phyloP scores from a whole-genome alignment of 768 basidiomycete species.

The Boletus rufocinnamomeus region DNA sequence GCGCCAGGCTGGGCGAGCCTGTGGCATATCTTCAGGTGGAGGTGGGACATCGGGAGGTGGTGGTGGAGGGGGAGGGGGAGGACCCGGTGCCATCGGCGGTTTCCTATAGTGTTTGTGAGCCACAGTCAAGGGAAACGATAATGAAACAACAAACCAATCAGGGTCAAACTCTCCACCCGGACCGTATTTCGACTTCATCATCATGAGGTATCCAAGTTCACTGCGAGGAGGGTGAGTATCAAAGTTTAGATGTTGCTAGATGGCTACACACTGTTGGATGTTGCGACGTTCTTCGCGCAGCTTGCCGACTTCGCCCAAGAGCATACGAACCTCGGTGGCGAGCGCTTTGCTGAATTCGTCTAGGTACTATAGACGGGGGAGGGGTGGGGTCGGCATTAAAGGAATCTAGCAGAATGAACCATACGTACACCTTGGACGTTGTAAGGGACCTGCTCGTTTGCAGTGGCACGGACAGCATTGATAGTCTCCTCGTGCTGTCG shows the following conservation, averaged over 20 bases:
- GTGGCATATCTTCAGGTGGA: conserved; percentile 45
- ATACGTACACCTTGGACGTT: conserved; percentile 76
- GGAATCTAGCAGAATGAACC: neutral
- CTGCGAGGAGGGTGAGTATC: conserved; percentile 38
- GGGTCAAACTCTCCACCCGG: conserved; percentile 86
- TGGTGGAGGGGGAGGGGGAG: conserved; percentile 46
- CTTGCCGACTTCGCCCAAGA: conserved; percentile 81
- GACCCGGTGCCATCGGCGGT: conserved; percentile 42
- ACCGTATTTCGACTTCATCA: conserved; percentile 72
- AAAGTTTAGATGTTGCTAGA: neutral
- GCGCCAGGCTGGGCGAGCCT: conserved; percentile 63
- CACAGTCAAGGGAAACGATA: neutral
- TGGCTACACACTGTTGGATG: conserved; percentile 67
- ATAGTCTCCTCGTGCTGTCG: conserved; percentile 70
- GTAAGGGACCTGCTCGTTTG: conserved; percentile 76
- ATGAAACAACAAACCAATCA: conserved; percentile 57
- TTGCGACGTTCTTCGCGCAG: conserved; percentile 76
- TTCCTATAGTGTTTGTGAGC: conserved; percentile 36
- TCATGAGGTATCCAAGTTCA: conserved; percentile 72
- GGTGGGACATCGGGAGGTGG: conserved; percentile 46
- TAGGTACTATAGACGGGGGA: conserved; percentile 56
- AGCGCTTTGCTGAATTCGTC: conserved; percentile 87
- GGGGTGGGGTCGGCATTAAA: neutral
- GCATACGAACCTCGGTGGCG: conserved; percentile 79
- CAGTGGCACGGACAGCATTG: conserved; percentile 66